Base-by-base conservation (phyloP, 2,329 filamentous ascomycete species). In the Catunica adiposa region DNA sequence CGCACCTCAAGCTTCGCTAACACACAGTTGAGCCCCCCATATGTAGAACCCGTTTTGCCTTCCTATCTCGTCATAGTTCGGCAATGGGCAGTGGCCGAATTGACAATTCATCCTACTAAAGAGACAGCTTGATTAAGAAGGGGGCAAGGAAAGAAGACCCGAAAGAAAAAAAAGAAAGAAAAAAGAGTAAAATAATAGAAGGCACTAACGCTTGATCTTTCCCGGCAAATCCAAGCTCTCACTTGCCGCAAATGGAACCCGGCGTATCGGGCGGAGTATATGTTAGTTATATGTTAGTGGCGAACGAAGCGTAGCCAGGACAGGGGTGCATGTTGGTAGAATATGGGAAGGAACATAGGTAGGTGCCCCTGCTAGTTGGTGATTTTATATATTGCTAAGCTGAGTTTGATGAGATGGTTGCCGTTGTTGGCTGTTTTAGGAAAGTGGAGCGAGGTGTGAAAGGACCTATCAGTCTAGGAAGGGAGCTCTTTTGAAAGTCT, bases 211-310 rank as follows among this genome's bases (percentile, higher is more conserved):
- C n/a, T 1, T 42, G 23, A 23, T 3, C 25, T 26, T 53, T 40
- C 7, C 8, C 51, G 9, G 15, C n/a, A 17, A 15, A 29, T 25
- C 9, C 51, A 37, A 34, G 23, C n/a, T 23, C 44, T 23, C 44
- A 48, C 44, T 48, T 48, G 44, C 44, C 44, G 44, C 17, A 25
- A 11, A 48, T 48, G 44, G 44, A 23, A 48, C 20, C 44, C 44
- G 44, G 44, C 23, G 22, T 48, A 48, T 48, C 44, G 22, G 44
- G 44, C 44, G 20, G 23, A 48, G 44, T 48, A 11, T 48, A 48
- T 44, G 40, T 44, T 44, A 44, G 40, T 44, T 48, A 11, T 48
- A 48, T 44, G 40, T 44, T 44, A 44, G 40, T 44, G 40, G 40
- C 40, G 20, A 44, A 17, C n/a, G 44, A 25, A 48, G 44, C 44